Conservation (phyloP, 495 filamentous ascomycete genomes). For the Penicillium arizonense region DNA sequence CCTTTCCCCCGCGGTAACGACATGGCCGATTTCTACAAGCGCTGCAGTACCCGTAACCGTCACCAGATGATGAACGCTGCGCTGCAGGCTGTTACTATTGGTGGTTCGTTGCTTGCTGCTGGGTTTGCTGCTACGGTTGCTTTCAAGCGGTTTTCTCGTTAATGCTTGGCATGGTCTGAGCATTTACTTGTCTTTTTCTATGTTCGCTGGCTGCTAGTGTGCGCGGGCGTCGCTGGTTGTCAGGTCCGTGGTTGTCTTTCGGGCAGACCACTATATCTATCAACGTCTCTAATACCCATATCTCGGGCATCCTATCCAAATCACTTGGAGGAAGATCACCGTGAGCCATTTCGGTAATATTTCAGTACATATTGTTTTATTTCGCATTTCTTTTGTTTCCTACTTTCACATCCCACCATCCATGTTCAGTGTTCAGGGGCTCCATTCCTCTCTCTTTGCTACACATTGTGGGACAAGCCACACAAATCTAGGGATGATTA, state of each 20-base stretch:
- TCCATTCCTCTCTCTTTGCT: no score
- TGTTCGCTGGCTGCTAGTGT: slow-evolving; percentile 7
- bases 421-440: no score
- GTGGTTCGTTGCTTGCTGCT: slow-evolving; percentile 41
- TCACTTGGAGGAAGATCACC: no score
- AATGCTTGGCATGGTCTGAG: slow-evolving; percentile 8
- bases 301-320: no score
- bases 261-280: no score
- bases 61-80: slow-evolving; percentile 61
- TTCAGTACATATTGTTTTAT: no score
- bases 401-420: no score
- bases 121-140: slow-evolving; percentile 39
- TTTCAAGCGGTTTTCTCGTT: slow-evolving; percentile 44
- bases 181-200: slow-evolving; percentile 6
- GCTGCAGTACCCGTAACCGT: slow-evolving; percentile 57
- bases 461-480: no score
- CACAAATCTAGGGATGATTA: no score
- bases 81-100: slow-evolving; percentile 50
- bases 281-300: no score
- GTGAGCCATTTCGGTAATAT: no score
- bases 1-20: slow-evolving; percentile 48
- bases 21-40: slow-evolving; percentile 57
- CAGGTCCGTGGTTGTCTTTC: neutral
- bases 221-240: slow-evolving; percentile 20
- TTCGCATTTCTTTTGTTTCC: no score